Conservation (phyloP, 1,284 basidiomycete genomes). For the Rhodotorula sp. region DNA sequence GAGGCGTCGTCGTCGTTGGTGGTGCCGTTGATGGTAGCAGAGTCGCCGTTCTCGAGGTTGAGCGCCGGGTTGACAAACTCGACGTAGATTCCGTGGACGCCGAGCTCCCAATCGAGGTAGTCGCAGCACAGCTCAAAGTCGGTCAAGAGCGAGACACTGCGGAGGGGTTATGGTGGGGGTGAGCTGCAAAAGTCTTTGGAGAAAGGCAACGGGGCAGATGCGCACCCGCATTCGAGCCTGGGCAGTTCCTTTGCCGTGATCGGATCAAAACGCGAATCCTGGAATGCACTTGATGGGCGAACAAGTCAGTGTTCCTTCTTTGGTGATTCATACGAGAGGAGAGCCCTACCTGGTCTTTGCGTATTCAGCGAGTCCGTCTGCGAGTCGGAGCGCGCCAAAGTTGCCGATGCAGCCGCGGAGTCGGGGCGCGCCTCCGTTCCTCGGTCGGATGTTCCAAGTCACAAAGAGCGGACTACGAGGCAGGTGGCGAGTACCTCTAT, state of each 20-base stretch:
- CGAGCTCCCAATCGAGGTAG: slow-evolving; percentile 89
- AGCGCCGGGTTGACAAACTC: slow-evolving; percentile 70
- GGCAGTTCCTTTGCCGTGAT: slow-evolving; percentile 75
- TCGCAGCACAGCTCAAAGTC: slow-evolving; percentile 81
- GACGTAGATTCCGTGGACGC: slow-evolving; percentile 88
- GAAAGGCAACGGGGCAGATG: too few relatives aligned
- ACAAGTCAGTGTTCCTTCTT: not conserved
- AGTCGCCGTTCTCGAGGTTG: slow-evolving; percentile 55
- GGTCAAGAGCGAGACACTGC: slow-evolving; percentile 84
- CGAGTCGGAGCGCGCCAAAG: slow-evolving; percentile 75
- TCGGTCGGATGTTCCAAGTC: slow-evolving; percentile 77
- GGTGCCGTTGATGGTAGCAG: slow-evolving; percentile 57
- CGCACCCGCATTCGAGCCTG: slow-evolving; percentile 79
- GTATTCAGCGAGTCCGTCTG: slow-evolving; percentile 79
- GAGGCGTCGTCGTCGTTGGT: too few relatives aligned
- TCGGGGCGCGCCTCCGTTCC: slow-evolving; percentile 54
- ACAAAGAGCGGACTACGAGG: slow-evolving; percentile 80
- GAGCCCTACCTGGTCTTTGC: slow-evolving; percentile 68
- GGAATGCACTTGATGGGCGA: slow-evolving; percentile 49
- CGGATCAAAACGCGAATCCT: slow-evolving; percentile 57
- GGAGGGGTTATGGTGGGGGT: not conserved
- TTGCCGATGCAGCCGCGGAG: slow-evolving; percentile 94
- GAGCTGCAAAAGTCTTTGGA: not conserved
- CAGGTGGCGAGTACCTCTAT: too few relatives aligned
- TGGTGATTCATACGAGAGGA: too few relatives aligned